Conservation (phyloP, 768 basidiomycete species). For the Candolleomyces eurysporus region DNA sequence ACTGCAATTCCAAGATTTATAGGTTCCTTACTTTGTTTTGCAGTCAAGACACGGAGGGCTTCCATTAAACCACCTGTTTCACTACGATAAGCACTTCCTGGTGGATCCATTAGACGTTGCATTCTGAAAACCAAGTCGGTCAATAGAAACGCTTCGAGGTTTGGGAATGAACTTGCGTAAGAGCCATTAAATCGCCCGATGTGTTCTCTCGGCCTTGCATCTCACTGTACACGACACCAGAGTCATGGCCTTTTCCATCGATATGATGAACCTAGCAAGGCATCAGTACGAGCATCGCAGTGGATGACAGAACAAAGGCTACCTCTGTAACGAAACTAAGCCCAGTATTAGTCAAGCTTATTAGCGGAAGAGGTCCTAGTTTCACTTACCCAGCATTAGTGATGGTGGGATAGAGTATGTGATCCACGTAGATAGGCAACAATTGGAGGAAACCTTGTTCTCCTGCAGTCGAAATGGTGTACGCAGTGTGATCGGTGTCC, state of each 20-base stretch:
- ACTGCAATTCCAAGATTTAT: not conserved
- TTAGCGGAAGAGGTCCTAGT: not conserved
- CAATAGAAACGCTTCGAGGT: not conserved
- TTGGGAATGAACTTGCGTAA: constrained; percentile 52
- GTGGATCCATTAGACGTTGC: constrained; percentile 79
- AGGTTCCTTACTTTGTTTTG: constrained; percentile 73
- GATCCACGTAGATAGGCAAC: constrained; percentile 89
- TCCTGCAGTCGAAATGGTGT: constrained; percentile 94
- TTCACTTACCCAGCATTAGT: constrained; percentile 74
- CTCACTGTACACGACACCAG: constrained; percentile 95
- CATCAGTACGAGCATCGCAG: constrained; percentile 6
- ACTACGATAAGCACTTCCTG: constrained; percentile 85
- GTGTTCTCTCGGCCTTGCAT: constrained; percentile 98
- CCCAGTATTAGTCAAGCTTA: constrained; percentile 10
- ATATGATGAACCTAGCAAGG: constrained; percentile 83
- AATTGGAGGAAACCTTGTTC: constrained; percentile 87
- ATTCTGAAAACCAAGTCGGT: constrained; percentile 40
- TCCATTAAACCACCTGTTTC: constrained; percentile 98
- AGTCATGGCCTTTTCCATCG: constrained; percentile 84
- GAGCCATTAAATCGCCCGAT: constrained; percentile 84
- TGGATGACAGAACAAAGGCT: constrained; percentile 14
- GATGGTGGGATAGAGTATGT: constrained; percentile 94
- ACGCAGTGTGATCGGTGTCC: constrained; percentile 91
- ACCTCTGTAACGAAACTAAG: constrained; percentile 61
- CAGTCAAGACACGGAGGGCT: constrained; percentile 77